Evolutionary conservation across 2,329 filamentous ascomycete genomes (phyloP).

Genomic region (Paraconiothyrium brasiliense): DNA sequence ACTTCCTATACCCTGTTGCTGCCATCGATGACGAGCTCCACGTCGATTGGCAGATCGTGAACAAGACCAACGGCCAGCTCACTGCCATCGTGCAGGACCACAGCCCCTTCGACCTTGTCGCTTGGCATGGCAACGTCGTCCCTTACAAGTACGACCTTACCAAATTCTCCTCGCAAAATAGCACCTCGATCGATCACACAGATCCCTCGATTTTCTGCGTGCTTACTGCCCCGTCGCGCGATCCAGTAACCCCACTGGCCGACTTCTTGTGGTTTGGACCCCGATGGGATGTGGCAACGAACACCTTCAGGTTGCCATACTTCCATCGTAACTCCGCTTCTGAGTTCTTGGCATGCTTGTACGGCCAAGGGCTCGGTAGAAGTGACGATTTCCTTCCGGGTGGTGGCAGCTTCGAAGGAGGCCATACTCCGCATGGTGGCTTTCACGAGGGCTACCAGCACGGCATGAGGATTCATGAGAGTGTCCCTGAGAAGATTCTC

Average conservation of each 20-base stretch:
- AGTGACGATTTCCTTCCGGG: constrained; percentile 56
- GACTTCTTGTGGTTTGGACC: constrained; percentile 53
- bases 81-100: constrained; percentile 49
- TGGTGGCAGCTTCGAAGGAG: constrained; percentile 49
- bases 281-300: constrained; percentile 50
- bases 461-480: constrained; percentile 57
- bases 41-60: constrained; percentile 46
- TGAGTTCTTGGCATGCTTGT: constrained; percentile 50
- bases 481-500: constrained; percentile 55
- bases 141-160: constrained; percentile 67
- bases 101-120: constrained; percentile 55
- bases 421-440: constrained; percentile 51
- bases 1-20: constrained; percentile 51
- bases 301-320: constrained; percentile 52
- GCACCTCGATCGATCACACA: constrained; percentile 51
- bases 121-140: constrained; percentile 53
- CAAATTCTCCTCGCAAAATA: constrained; percentile 54
- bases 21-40: constrained; percentile 49
- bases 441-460: constrained; percentile 57
- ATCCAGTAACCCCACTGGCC: constrained; percentile 47
- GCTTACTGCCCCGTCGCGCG: constrained; percentile 49
- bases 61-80: constrained; percentile 49
- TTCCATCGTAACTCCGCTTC: constrained; percentile 52
- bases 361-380: constrained; percentile 49
- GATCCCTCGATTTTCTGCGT: constrained; percentile 52